Conservation (phyloP, 306 rosid genomes). For the Inga oerstediana region DNA sequence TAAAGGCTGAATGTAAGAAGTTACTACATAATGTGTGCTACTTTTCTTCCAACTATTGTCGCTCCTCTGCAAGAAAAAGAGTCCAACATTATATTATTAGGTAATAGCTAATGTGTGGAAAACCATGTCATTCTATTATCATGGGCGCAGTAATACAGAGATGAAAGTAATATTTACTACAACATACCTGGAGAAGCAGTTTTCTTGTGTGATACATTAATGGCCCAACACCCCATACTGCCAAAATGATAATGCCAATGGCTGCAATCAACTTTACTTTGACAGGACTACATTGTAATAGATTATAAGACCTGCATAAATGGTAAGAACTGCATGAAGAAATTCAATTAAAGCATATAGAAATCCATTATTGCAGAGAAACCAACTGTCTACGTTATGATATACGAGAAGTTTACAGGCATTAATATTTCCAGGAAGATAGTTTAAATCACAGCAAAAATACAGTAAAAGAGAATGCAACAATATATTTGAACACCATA, state of each 20-base stretch:
- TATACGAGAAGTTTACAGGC: no score
- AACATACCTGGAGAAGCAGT: conserved; percentile 57
- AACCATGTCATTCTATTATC: background rate
- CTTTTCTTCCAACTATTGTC: conserved; percentile 86
- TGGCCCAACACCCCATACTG: conserved; percentile 86
- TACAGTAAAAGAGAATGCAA: background rate
- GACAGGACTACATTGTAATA: conserved; percentile 66
- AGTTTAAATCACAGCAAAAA: no score
- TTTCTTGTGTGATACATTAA: conserved; percentile 65
- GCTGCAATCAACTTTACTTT: conserved; percentile 68
- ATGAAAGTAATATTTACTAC: conserved; percentile 16
- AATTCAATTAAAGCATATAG: background rate
- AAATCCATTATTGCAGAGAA: background rate
- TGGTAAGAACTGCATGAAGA: background rate
- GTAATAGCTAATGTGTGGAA: background rate
- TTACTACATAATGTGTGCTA: conserved; percentile 50
- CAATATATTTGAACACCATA: background rate
- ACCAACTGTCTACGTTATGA: no score
- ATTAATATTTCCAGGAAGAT: no score
- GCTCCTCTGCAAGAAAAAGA: conserved; percentile 55
- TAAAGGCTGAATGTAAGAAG: conserved; percentile 78
- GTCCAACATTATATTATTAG: conserved; percentile 19
- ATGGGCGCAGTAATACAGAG: conserved; percentile 20
- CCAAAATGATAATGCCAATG: conserved; percentile 63
- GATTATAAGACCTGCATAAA: conserved; percentile 65